phyloP scores from a whole-genome alignment of 345 rosid genomes.

The Eutrema heterophyllum region DNA sequence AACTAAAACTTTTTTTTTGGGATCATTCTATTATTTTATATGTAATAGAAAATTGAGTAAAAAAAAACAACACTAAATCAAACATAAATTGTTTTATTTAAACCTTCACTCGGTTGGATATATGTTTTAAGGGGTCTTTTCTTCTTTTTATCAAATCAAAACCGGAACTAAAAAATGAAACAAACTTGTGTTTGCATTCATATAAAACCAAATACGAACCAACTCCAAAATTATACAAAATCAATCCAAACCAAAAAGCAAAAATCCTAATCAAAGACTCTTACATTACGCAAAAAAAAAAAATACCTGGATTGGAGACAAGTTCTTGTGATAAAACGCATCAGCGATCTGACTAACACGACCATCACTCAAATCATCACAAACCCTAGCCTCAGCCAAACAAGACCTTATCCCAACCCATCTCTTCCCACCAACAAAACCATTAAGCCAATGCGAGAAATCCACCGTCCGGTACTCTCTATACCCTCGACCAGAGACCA shows the following conservation, averaged over 20 bases:
- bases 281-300: background rate
- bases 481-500: slow-evolving; percentile 31
- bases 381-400: slow-evolving; percentile 32
- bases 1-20: too few relatives aligned
- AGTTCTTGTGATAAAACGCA: slow-evolving; percentile 30
- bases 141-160: too few relatives aligned
- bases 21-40: too few relatives aligned
- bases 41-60: too few relatives aligned
- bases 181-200: too few relatives aligned
- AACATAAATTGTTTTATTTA: too few relatives aligned
- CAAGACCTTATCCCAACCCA: slow-evolving; percentile 35
- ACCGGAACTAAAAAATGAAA: too few relatives aligned
- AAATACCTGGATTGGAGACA: slow-evolving; percentile 35
- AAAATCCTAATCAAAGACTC: too few relatives aligned
- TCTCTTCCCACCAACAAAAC: slow-evolving; percentile 31
- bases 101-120: too few relatives aligned
- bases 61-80: too few relatives aligned
- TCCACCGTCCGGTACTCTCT: slow-evolving; percentile 30
- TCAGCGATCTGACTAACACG: slow-evolving; percentile 33
- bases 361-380: slow-evolving; percentile 23
- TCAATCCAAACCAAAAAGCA: background rate
- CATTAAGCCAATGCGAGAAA: slow-evolving; percentile 32
- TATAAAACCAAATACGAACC: background rate
- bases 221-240: background rate
- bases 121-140: too few relatives aligned